Conservation (phyloP, 257 asterid species). For the Forsythia suspensa region DNA sequence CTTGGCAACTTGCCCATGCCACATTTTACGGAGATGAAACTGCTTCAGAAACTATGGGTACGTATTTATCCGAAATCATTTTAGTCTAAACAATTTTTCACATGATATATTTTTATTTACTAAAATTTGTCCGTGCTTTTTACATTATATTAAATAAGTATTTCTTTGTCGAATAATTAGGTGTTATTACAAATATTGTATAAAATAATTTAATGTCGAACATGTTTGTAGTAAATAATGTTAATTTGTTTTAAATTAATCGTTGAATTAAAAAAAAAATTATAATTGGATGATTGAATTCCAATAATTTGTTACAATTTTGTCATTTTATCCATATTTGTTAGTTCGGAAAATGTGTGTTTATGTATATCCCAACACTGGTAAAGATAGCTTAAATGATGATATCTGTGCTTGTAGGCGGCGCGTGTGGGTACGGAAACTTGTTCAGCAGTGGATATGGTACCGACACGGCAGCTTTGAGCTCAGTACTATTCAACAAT, state of each 20-base stretch:
- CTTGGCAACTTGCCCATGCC: constrained; percentile 63
- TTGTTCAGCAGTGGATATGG: constrained; percentile 30
- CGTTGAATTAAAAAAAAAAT: background rate
- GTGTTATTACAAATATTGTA: no score
- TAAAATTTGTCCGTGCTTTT: background rate
- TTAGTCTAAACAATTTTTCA: background rate
- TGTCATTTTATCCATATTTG: no score
- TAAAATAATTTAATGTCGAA: background rate
- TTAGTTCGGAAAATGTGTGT: no score
- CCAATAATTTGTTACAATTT: no score
- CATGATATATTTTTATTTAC: background rate
- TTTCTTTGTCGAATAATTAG: no score
- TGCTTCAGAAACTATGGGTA: constrained; percentile 63
- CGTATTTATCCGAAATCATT: no score
- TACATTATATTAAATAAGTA: no score
- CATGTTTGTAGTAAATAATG: no score
- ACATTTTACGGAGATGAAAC: constrained; percentile 79
- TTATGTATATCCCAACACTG: no score
- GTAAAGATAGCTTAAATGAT: background rate
- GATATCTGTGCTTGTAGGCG: constrained; percentile 8
- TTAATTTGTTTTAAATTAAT: no score
- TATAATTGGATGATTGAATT: background rate
- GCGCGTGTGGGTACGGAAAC: constrained; percentile 44
- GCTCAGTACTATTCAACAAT: constrained; percentile 31
- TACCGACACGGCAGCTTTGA: constrained; percentile 28